phyloP scores from a whole-genome alignment of 1,284 basidiomycete species.

The Cutaneotrichosporon sp. region DNA sequence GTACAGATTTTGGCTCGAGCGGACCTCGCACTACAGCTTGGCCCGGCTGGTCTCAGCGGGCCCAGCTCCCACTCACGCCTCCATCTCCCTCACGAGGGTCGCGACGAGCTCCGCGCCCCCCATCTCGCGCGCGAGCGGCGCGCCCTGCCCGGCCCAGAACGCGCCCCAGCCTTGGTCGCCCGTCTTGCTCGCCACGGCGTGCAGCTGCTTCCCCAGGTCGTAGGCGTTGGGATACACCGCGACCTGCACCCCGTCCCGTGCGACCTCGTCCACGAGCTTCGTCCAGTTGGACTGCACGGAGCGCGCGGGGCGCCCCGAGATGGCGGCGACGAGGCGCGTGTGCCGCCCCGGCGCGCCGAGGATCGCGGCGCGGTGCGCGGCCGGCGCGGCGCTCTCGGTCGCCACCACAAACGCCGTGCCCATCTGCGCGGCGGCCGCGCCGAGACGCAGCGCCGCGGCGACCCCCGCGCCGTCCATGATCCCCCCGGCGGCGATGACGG shows the following conservation, averaged over 20 bases:
- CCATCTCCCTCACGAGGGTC: constrained; percentile 28
- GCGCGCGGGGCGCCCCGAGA: constrained; percentile 43
- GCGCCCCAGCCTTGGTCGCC: constrained; percentile 39
- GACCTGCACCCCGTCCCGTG: not conserved
- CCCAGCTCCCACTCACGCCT: constrained; percentile 10
- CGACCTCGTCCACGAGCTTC: constrained; percentile 7
- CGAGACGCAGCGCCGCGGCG: constrained; percentile 28
- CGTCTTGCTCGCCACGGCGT: constrained; percentile 35
- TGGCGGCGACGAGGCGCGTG: constrained; percentile 31
- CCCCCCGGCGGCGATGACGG: constrained; percentile 44
- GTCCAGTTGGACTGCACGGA: constrained; percentile 34
- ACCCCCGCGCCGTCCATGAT: constrained; percentile 41
- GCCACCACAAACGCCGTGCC: constrained; percentile 43
- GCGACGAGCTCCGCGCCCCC: constrained; percentile 30
- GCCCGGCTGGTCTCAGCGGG: constrained; percentile 5
- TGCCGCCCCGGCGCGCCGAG: constrained; percentile 20
- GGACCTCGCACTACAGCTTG: not conserved
- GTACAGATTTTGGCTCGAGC: not conserved
- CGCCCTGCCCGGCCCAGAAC: constrained; percentile 44
- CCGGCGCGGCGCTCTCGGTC: constrained; percentile 38
- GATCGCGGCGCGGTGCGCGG: constrained; percentile 29
- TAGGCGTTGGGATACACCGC: constrained; percentile 44
- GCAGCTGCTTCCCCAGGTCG: constrained; percentile 39
- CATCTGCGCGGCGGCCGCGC: constrained; percentile 39
- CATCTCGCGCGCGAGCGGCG: constrained; percentile 30